These are phyloP conservation scores for Tylopilus vinaceipallidus DNA, from an alignment of 768 basidiomycete species.

Conservation along the genomic window DNA sequence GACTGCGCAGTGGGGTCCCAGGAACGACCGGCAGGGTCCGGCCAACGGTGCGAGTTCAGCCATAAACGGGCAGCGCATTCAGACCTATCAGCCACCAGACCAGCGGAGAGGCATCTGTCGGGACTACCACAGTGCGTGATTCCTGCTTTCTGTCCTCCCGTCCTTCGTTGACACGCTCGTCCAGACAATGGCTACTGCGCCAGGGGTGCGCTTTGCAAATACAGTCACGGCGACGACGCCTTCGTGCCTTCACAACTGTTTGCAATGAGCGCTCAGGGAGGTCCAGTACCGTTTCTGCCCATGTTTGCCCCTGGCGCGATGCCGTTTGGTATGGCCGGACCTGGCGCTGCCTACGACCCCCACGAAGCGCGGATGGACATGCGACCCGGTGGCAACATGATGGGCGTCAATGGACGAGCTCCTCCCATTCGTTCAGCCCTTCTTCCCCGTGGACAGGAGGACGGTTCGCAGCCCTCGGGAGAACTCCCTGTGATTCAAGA, in stretches of 20 bases:
- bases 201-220: slow-evolving; percentile 86
- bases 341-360: slow-evolving; percentile 66
- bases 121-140: slow-evolving; percentile 85
- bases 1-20: slow-evolving; percentile 41
- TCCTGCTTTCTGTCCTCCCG: slow-evolving; percentile 1
- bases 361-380: slow-evolving; percentile 81
- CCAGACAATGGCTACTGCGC: slow-evolving; percentile 90
- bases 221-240: slow-evolving; percentile 89
- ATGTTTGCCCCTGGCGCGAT: slow-evolving; percentile 60
- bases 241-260: slow-evolving; percentile 72
- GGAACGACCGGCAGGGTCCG: slow-evolving; percentile 30
- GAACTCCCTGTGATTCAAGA: slow-evolving; percentile 85
- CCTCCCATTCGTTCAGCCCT: slow-evolving; percentile 54
- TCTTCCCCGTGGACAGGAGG: slow-evolving; percentile 55
- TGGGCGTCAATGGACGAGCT: slow-evolving; percentile 31
- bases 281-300: slow-evolving; percentile 60
- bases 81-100: slow-evolving; percentile 68
- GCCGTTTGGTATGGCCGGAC: slow-evolving; percentile 51
- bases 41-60: slow-evolving; percentile 27
- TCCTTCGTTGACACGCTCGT: slow-evolving; percentile 10
- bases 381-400: slow-evolving; percentile 46
- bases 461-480: slow-evolving; percentile 52
- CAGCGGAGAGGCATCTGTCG: slow-evolving; percentile 78
- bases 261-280: slow-evolving; percentile 46
- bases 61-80: slow-evolving; percentile 47